Percentiles rank a stretch among this genome's conserved stretches.
Evolutionary conservation across 345 rosid genomes (phyloP).

Genomic region (Gossypioides kirkii): DNA sequence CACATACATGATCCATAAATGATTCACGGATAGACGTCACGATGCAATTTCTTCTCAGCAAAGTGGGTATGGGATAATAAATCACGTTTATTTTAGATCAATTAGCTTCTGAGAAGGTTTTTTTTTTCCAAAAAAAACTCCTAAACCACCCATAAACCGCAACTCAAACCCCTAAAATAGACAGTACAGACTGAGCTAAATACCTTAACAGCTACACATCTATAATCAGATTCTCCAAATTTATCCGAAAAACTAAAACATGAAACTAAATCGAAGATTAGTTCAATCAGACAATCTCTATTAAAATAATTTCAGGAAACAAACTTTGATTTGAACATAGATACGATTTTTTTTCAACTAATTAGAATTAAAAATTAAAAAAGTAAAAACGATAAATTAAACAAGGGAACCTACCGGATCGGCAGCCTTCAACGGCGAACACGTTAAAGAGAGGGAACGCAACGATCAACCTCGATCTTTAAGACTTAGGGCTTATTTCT

Average conservation of each 20-base stretch:
- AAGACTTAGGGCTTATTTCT: not conserved
- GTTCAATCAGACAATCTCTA: not conserved
- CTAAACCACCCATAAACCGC: too few species aligned
- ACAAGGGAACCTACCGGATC: not conserved
- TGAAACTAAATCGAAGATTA: not conserved
- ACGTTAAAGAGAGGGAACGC: not conserved
- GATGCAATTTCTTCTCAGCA: constrained; percentile 59
- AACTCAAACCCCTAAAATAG: too few species aligned
- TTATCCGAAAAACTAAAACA: not conserved
- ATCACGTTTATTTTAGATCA: constrained; percentile 70
- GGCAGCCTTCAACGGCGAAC: not conserved
- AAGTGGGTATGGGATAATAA: constrained; percentile 71
- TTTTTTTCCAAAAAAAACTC: too few species aligned
- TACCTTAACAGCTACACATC: not conserved
- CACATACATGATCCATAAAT: not conserved
- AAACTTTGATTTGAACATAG: not conserved
- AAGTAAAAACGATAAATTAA: not conserved
- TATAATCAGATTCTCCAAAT: not conserved
- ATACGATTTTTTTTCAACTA: not conserved
- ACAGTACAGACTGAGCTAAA: not conserved
- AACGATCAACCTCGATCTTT: not conserved
- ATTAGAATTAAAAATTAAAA: not conserved
- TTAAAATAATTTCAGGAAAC: not conserved
- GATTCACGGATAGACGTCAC: too few species aligned
- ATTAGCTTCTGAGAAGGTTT: constrained; percentile 52